Conservation (phyloP, 2,329 filamentous ascomycete genomes). For the Aureobasidium sp. region DNA sequence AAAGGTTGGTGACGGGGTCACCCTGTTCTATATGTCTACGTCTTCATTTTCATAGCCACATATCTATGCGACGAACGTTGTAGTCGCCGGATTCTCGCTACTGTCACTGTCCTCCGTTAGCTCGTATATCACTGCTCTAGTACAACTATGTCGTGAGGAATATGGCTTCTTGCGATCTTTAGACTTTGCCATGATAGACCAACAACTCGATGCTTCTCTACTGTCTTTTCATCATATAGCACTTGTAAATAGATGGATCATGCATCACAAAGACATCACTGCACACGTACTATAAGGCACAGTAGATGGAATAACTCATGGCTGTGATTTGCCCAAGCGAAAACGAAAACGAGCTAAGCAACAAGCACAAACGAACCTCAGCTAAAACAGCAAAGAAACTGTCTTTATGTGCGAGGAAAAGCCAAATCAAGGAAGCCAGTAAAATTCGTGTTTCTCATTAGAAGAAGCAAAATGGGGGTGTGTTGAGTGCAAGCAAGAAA, state of each 20-base stretch:
- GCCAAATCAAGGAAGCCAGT: neutral
- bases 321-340: neutral
- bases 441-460: conserved; percentile 1
- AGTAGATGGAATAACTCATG: neutral
- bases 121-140: too few relatives aligned
- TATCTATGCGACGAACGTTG: neutral
- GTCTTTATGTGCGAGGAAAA: neutral
- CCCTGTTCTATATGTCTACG: neutral
- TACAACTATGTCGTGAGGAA: too few relatives aligned
- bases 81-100: neutral
- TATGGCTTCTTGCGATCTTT: too few relatives aligned
- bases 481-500: neutral
- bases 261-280: neutral
- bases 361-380: neutral
- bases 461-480: neutral
- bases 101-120: too few relatives aligned
- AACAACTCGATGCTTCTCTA: too few relatives aligned
- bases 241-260: neutral
- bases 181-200: too few relatives aligned
- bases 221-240: too few relatives aligned
- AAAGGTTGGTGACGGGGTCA: neutral
- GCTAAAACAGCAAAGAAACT: neutral
- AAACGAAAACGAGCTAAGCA: neutral
- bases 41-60: neutral
- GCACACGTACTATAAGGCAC: neutral